Percentiles rank a stretch among this genome's conserved stretches.
These are phyloP conservation scores for Zygotorulaspora chibaensis DNA, from an alignment of 805 yeast genomes.

Conservation along the genomic window DNA sequence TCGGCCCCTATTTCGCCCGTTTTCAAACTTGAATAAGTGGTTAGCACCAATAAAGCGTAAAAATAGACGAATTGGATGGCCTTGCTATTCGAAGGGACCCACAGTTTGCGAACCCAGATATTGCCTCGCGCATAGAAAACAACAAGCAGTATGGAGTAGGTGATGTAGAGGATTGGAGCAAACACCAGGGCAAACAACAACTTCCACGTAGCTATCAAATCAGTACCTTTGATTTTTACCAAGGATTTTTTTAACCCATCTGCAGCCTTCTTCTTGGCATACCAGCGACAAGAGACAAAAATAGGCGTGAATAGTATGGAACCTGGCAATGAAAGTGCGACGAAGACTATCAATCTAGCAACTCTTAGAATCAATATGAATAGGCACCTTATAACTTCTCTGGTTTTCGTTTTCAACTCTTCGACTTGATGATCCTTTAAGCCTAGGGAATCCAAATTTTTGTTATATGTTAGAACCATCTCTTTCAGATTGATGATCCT, in stretches of 20 bases:
- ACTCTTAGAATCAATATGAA: conserved; percentile 51
- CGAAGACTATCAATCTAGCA: conserved; percentile 47
- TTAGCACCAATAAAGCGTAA: conserved; percentile 57
- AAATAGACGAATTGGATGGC: conserved; percentile 41
- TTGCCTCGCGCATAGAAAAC: conserved; percentile 33
- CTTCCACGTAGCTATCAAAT: conserved; percentile 95
- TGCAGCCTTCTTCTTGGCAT: conserved; percentile 66
- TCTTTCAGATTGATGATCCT: conserved; percentile 56
- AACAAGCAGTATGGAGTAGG: conserved; percentile 56
- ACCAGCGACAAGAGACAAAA: conserved; percentile 63
- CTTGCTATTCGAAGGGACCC: conserved; percentile 23
- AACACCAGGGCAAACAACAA: conserved; percentile 75
- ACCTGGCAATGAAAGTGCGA: conserved; percentile 76
- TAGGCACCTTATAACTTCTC: conserved; percentile 44
- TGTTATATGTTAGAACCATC: conserved; percentile 66
- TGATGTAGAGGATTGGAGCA: conserved; percentile 78
- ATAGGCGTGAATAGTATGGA: conserved; percentile 79
- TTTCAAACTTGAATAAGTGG: conserved; percentile 80
- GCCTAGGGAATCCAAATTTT: conserved; percentile 57
- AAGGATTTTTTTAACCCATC: conserved; percentile 85
- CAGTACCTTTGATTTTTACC: conserved; percentile 85
- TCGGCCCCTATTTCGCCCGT: conserved; percentile 93
- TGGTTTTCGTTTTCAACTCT: conserved; percentile 38
- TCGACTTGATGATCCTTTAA: conserved; percentile 70
- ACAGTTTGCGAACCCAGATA: conserved; percentile 32